These are phyloP conservation scores for Helicostylum pulchrum DNA, from an alignment of 192 early-diverging fungal species.

Conservation along the genomic window DNA sequence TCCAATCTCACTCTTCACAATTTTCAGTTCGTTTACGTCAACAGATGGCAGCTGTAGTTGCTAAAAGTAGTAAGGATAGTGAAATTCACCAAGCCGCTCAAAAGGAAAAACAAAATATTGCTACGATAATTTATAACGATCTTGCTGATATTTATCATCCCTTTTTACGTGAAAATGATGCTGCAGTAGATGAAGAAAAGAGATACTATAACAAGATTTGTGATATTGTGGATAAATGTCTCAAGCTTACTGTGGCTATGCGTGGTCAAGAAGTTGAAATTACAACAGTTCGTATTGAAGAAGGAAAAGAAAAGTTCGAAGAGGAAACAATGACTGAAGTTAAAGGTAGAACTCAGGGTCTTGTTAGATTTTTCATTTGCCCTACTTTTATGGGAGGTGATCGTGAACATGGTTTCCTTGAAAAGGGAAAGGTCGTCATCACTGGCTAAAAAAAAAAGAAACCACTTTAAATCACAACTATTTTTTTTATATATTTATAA, in stretches of 20 bases:
- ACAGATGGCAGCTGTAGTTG: slow-evolving; percentile 34
- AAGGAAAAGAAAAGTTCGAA: slow-evolving; percentile 35
- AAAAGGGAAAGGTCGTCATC: slow-evolving; percentile 39
- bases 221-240: slow-evolving; percentile 33
- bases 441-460: slow-evolving; percentile 17
- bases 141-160: slow-evolving; percentile 34
- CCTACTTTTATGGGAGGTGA: slow-evolving; percentile 41
- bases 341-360: slow-evolving; percentile 28
- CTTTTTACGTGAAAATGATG: slow-evolving; percentile 33
- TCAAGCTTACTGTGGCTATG: slow-evolving; percentile 35
- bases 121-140: slow-evolving; percentile 31
- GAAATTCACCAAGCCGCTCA: slow-evolving; percentile 27
- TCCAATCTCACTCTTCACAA: slow-evolving; percentile 24
- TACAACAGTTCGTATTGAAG: slow-evolving; percentile 21
- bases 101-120: slow-evolving; percentile 22
- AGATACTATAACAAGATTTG: slow-evolving; percentile 24
- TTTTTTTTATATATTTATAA: background rate
- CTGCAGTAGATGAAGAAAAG: slow-evolving; percentile 24
- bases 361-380: slow-evolving; percentile 34
- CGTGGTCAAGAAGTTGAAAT: slow-evolving; percentile 43
- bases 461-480: background rate
- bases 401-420: slow-evolving; percentile 41
- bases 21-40: slow-evolving; percentile 36
- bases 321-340: slow-evolving; percentile 36
- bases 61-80: slow-evolving; percentile 30